Base-by-base conservation (phyloP, 805 yeast genomes). In the Starmera dryadoides region DNA sequence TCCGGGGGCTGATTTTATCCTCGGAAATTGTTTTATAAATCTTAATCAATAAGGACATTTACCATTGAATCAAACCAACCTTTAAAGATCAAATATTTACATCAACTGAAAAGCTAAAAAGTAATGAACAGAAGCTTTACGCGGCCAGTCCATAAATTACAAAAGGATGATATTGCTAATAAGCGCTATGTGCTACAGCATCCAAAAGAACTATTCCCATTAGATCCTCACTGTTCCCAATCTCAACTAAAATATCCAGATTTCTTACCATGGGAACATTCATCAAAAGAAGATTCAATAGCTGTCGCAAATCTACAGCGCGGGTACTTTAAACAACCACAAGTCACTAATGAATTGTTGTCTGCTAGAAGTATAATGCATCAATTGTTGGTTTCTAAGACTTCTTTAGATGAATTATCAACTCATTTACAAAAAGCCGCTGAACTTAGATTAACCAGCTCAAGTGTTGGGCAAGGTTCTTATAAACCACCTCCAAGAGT, bases 401-500 rank as follows among this genome's bases (percentile, higher is more conserved):
- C 66, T 21, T 58, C 69, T 5, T 55, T 79, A 34, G 69, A 75
- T 23, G 76, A 77, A 9, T 62, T 77, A 9, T 68, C 75, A 3
- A 55, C 62, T 33, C 68, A 72, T 39, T 60, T 79, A 48, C 56
- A 70, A 36, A 62, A 62, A 38, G 68, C 83, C 4, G 63, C 77
- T 48, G 62, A 65, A n/a, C 59, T 64, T 32, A 64, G 81, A 28
- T 63, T 69, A 21, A 55, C 63, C 18, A 55, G 66, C 41, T 73
- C 72, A 49, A 63, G 67, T 33, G 63, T 79, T 12, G 56, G 62
- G 3, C 61, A 71, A 10, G 65, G 80, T 3, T 68, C 77, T 6
- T 86, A 79, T 62, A 80, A 76, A 45, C 85, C 91, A 6, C 95
- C 95, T 1, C 89, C 95, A 11, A 67, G 96, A 45, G 95, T 91